These are phyloP conservation scores for Glebionis coronaria DNA, from an alignment of 129 eudicot species.

Conservation along the genomic window DNA sequence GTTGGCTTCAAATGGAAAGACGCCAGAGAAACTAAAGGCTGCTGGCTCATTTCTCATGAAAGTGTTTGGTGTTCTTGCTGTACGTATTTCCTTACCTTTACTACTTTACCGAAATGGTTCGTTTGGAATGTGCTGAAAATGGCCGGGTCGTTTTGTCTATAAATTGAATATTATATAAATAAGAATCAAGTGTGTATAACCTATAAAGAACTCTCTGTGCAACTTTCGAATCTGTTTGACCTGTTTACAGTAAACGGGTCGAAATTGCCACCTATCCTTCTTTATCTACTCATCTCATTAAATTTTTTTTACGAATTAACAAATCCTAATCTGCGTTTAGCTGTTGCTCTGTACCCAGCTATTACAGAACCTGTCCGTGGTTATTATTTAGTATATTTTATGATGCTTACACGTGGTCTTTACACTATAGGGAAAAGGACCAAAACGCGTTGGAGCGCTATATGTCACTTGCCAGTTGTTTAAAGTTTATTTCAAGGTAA, in stretches of 20 bases:
- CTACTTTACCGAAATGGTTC: slow-evolving; percentile 2
- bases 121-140: too few relatives aligned
- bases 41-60: slow-evolving; percentile 99
- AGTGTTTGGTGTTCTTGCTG: slow-evolving; percentile 97
- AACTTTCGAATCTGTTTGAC: neutral
- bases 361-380: slow-evolving; percentile 2
- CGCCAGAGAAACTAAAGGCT: slow-evolving; percentile 90
- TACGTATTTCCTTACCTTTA: slow-evolving; percentile 34
- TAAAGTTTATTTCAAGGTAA: slow-evolving; percentile 90
- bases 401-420: slow-evolving; percentile 16
- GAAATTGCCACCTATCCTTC: neutral
- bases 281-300: neutral
- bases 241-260: neutral
- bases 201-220: neutral
- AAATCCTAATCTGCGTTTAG: neutral
- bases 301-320: neutral
- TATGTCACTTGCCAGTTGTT: slow-evolving; percentile 95
- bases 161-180: neutral
- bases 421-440: slow-evolving; percentile 74
- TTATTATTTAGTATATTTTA: slow-evolving; percentile 4
- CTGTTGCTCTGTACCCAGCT: slow-evolving; percentile 4
- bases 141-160: neutral
- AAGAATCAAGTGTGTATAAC: too few relatives aligned
- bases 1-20: slow-evolving; percentile 82
- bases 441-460: slow-evolving; percentile 96